Conservation (phyloP, 2,329 filamentous ascomycete genomes). For the Calonectria montana region DNA sequence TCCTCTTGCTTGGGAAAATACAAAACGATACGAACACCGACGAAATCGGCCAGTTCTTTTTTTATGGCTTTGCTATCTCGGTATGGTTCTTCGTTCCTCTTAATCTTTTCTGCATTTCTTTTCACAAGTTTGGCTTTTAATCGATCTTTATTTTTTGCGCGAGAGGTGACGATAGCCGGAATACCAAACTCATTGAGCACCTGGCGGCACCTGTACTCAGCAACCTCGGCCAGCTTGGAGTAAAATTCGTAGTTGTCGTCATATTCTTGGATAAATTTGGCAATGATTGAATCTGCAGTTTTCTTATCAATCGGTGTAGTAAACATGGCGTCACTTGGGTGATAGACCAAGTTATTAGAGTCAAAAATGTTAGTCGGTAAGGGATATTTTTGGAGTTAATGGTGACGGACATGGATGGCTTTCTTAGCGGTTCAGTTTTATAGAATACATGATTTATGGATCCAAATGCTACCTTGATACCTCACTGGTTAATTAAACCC, state of each 20-base stretch:
- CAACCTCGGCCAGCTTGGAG: neutral
- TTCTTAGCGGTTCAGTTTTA: too few species aligned
- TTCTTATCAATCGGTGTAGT: too few species aligned
- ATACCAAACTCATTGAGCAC: neutral
- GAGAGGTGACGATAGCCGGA: neutral
- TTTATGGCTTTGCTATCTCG: neutral
- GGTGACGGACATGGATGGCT: too few species aligned
- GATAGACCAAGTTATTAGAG: too few species aligned
- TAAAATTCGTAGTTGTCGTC: neutral
- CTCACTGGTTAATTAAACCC: too few species aligned
- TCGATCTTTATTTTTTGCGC: neutral
- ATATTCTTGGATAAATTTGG: neutral
- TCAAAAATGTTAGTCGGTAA: too few species aligned
- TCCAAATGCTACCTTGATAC: too few species aligned
- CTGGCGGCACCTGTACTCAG: neutral
- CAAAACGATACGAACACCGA: neutral
- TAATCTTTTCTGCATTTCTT: neutral
- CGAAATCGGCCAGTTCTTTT: neutral
- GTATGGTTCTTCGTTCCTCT: neutral
- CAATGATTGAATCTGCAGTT: neutral
- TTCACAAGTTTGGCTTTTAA: neutral
- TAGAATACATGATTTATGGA: too few species aligned
- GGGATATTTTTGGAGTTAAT: too few species aligned
- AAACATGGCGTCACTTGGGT: neutral
- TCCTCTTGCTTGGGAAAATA: neutral